Base-by-base conservation (phyloP, 352 stramenopile species). In the Phytopythium ostracodes region DNA sequence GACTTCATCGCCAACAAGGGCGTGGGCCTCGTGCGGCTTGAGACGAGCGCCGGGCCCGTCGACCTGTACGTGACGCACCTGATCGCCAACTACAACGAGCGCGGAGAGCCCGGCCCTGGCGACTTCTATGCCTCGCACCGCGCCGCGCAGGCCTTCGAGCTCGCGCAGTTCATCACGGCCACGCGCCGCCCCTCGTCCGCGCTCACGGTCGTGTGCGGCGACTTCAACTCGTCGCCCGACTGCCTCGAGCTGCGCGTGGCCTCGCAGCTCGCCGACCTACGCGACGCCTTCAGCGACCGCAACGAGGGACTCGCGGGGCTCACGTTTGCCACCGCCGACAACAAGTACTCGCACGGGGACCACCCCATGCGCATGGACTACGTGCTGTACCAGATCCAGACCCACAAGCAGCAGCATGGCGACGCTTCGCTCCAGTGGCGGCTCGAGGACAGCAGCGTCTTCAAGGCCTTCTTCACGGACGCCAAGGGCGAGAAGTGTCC, bases 311-410 rank as follows among this genome's bases (percentile, higher is more conserved):
- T 87, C 49, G 22, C 12, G 15, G 84, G 84, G 7, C 60, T 87
- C 50, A 91, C 84, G 46, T 93, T 93, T 53, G 84, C 80, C 5
- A 85, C 81, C 1, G 77, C 77, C 20, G 84, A 93, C 62, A 93
- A 93, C 72, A 87, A 89, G 59, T 93, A 83, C 62, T 91, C 81
- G 52, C 75, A 89, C 59, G 81, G 84, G 1, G 84, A 93, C 14
- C 77, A 91, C 64, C 84, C 84, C 2, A 93, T 93, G 84, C 79
- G 84, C 24, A 93, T 93, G 84, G 84, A 93, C 60, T 93, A 93
- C 56, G 69, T 93, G 24, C 71, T 93, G 55, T 93, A 91, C 76
- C 87, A 88, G 67, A 68, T 79, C 25, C 29, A 61, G 24, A 64
- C 63, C 47, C 49, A 44, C 14, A 4, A 27, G 15, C 25, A 35